A percentile compares a stretch with the other conserved stretches of the same genome.
These are phyloP conservation scores for Botrytis pseudocinerea DNA, from an alignment of 2,329 filamentous ascomycete genomes.

Conservation along the genomic window DNA sequence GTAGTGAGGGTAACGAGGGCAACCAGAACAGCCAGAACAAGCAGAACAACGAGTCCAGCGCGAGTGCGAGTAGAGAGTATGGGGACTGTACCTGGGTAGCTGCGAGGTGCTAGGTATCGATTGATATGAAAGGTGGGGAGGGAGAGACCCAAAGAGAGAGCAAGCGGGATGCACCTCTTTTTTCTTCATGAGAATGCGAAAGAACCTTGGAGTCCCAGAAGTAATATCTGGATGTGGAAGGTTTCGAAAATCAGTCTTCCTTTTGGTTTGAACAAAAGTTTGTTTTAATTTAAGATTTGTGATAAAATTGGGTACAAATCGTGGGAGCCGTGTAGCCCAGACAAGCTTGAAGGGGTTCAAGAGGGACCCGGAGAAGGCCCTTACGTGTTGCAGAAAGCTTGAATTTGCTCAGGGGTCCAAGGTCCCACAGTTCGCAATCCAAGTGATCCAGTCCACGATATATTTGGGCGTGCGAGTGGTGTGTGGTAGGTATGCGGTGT, in stretches of 20 bases:
- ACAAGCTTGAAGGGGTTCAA: neutral
- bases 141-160: neutral
- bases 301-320: conserved; percentile 1
- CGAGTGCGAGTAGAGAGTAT: no score
- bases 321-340: neutral
- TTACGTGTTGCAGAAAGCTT: conserved; percentile 21
- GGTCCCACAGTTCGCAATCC: neutral
- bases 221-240: neutral
- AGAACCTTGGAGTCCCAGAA: neutral
- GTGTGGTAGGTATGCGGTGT: neutral
- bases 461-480: neutral
- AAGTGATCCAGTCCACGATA: neutral
- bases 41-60: neutral
- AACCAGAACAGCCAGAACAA: neutral
- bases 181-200: neutral
- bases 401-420: conserved; percentile 13
- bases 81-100: no score
- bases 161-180: neutral
- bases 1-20: neutral
- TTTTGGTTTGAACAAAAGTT: neutral
- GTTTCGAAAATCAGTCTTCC: conserved; percentile 9
- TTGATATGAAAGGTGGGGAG: neutral
- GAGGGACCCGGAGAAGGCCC: neutral
- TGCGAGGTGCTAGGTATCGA: neutral
- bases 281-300: neutral